Evolutionary conservation across 2,329 filamentous ascomycete genomes (phyloP), one percentile per base, ranked within the genome.

Genomic region (Calonectria pteridis): DNA sequence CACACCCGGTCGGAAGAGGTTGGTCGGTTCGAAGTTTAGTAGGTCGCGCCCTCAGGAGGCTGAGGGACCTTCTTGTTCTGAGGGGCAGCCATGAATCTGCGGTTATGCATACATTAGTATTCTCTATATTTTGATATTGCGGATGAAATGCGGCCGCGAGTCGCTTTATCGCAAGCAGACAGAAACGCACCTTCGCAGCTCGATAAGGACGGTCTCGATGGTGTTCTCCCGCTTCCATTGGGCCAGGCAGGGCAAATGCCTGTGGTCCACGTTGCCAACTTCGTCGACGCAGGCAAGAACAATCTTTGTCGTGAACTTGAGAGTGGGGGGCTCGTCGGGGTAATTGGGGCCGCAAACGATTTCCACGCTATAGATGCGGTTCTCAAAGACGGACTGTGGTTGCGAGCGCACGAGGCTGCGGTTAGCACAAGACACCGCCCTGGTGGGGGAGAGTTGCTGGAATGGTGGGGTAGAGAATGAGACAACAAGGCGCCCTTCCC

Each of bases 331-430:
- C 75, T 91, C 88, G 84, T 98, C 95, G 67, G 97, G 97, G 85
- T 99, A 99, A 72, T 94, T 89, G 63, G 92, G 89, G 75, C 95
- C 96, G 88, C 97, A 99, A 88, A 98, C 94, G 88, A 99, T 98
- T 86, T 96, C 97, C 81, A 99, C 91, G 79, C 95, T 97, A 90
- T 99, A 99, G 87, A 99, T 99, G 82, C 97, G 94, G 87, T 99
- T 99, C 89, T 99, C 97, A 84, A 98, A 96, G 75, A 93, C 95
- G 86, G 95, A 98, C 94, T 97, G 82, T 51, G 50, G 16, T 49
- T 46, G 50, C 18, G 35, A 69, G 69, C 69, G 74, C 49, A 68
- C 53, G 26, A 49, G 51, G 67, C 31, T n/a, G 63, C 50, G 58
- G 65, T 79, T 74, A 78, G 72, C 46, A 20, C 33, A 33, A 55